A percentile compares a stretch with the other conserved stretches of the same genome.
Evolutionary conservation across 1,284 basidiomycete species (phyloP).

Genomic region (Coriolopsis trogii): DNA sequence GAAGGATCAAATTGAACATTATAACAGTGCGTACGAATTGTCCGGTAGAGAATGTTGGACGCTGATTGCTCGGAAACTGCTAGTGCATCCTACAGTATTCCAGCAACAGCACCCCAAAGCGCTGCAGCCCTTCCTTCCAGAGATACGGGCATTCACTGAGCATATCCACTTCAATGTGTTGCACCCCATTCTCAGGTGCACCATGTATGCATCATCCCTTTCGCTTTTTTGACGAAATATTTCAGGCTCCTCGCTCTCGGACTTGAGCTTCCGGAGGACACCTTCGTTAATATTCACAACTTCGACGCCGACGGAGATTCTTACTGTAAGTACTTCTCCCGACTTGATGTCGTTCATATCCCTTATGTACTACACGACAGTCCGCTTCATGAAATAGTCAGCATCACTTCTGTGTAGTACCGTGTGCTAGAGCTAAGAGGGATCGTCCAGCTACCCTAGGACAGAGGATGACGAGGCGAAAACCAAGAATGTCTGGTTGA

Average conservation of each 20-base stretch:
- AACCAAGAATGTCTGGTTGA: conserved; percentile 60
- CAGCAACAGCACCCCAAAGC: conserved; percentile 35
- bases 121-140: conserved; percentile 41
- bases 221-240: no score
- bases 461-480: conserved; percentile 51
- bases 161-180: conserved; percentile 34
- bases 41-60: not conserved
- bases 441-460: conserved; percentile 33
- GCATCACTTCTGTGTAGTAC: conserved; percentile 3
- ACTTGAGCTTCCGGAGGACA: conserved; percentile 35
- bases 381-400: conserved; percentile 41
- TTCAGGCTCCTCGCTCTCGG: conserved; percentile 31
- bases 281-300: conserved; percentile 40
- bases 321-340: no score
- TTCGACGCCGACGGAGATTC: conserved; percentile 31
- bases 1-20: conserved; percentile 59
- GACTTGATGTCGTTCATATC: no score
- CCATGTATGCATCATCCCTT: no score
- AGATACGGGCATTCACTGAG: conserved; percentile 38
- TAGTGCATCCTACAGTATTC: conserved; percentile 40
- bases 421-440: not conserved
- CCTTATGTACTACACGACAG: no score
- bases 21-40: conserved; percentile 47
- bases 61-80: conserved; percentile 1
- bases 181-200: conserved; percentile 31